Base-by-base conservation (phyloP, 352 stramenopile species). In the Globisporangium polare region DNA sequence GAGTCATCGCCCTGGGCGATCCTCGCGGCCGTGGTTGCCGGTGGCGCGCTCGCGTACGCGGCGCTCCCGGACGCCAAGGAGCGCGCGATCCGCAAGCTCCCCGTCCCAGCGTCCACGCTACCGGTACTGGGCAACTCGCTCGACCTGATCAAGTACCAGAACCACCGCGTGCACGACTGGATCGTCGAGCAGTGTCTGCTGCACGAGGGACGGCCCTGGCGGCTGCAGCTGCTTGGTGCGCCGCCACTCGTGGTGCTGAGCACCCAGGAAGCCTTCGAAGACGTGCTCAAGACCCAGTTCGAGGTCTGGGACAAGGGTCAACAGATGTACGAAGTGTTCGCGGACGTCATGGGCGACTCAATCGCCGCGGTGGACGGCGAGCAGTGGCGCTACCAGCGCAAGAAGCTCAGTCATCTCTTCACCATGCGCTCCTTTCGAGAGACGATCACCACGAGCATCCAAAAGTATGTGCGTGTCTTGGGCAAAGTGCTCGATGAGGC, bases 331-430 rank as follows among this genome's bases (percentile, higher is more conserved):
- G 33, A 43, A n/a, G 74, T 78, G 27, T 74, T 89, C 22, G 41
- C 55, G 0, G 72, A 87, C 58, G 47, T 89, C 31, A 62, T 84
- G 8, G 81, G 83, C 20, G 68, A 76, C 26, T 78, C 77, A 46
- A 89, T 92, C 60, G 75, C 87, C 53, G 70, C 68, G 9, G 63
- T 72, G 12, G 80, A 91, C 47, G 77, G 78, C 9, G 45, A 72
- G 15, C 53, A 63, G 22, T 92, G 83, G 81, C 39, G 62, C 5
- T 26, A 67, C 18, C 83, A 92, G 61, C 71, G 83, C 50, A 90
- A 92, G 63, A 83, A 72, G 43, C 75, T 88, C 60, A 92, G 80
- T 49, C 88, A 94, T 26, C 83, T 97, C 3, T 92, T 94, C 31
- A 89, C 78, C 7, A 78, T 72, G 61, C 70, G 68, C 8, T 63